These are phyloP conservation scores for Alternaria postmessia DNA, from an alignment of 2,329 filamentous ascomycete species.

Conservation along the genomic window DNA sequence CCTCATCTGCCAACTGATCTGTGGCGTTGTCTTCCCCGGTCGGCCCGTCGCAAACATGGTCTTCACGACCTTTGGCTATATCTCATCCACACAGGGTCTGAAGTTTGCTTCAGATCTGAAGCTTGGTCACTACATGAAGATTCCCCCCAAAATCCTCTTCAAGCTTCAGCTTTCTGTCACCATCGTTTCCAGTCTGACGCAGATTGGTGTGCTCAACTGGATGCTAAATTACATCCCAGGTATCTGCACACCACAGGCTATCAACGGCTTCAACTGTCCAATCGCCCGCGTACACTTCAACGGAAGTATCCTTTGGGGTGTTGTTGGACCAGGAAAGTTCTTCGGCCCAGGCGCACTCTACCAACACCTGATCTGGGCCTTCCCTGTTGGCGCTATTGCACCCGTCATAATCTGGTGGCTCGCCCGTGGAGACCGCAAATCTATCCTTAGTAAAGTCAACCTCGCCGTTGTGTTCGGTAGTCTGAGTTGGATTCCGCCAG, in stretches of 20 bases:
- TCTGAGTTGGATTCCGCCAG: conserved; percentile 86
- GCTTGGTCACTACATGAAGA: conserved; percentile 88
- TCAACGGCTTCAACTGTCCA: conserved; percentile 88
- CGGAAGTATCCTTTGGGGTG: conserved; percentile 87
- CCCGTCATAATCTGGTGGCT: conserved; percentile 80
- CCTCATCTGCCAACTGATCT: conserved; percentile 85
- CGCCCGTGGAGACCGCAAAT: conserved; percentile 63
- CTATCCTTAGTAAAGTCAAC: conserved; percentile 77
- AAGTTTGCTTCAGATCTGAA: conserved; percentile 90
- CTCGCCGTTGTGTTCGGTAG: conserved; percentile 84
- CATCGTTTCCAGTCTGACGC: conserved; percentile 77
- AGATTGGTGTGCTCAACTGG: conserved; percentile 88
- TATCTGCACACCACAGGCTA: conserved; percentile 79
- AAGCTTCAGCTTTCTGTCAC: conserved; percentile 80
- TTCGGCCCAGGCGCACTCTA: conserved; percentile 81
- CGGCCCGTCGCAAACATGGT: conserved; percentile 92
- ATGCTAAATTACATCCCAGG: conserved; percentile 81
- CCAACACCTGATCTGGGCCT: conserved; percentile 79
- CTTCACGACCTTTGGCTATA: conserved; percentile 90
- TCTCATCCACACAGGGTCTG: conserved; percentile 85
- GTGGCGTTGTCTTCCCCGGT: conserved; percentile 81
- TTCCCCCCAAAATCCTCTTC: conserved; percentile 80
- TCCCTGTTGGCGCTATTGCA: conserved; percentile 76
- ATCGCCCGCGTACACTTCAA: conserved; percentile 91
- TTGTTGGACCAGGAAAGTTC: conserved; percentile 83